A percentile compares a stretch with the other conserved stretches of the same genome.
phyloP scores from a whole-genome alignment of 2,329 filamentous ascomycete genomes.

The Phialophora chinensis region DNA sequence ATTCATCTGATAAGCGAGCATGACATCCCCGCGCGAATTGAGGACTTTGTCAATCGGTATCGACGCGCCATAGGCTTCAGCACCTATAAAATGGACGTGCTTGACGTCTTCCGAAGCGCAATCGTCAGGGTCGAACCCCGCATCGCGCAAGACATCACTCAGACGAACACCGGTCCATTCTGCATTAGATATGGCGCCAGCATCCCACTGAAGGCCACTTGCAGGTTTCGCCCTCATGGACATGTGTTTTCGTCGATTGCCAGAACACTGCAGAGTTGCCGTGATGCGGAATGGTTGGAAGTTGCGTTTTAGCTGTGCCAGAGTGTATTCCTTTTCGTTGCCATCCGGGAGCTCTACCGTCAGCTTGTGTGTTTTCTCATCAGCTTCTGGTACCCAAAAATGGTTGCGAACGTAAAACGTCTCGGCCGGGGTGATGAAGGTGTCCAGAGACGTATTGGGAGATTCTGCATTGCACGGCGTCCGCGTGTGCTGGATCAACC shows the following conservation, averaged over 20 bases:
- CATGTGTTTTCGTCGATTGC: constrained; percentile 66
- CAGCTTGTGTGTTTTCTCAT: constrained; percentile 54
- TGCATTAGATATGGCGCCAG: constrained; percentile 66
- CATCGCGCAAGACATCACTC: constrained; percentile 62
- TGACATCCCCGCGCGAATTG: constrained; percentile 67
- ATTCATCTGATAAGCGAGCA: constrained; percentile 71
- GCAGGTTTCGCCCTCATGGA: constrained; percentile 56
- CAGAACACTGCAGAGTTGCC: constrained; percentile 65
- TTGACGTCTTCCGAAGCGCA: constrained; percentile 46
- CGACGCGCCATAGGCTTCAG: constrained; percentile 65
- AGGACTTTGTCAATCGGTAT: constrained; percentile 66
- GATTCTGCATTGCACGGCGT: constrained; percentile 69
- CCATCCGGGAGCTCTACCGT: constrained; percentile 64
- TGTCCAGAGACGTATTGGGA: constrained; percentile 55
- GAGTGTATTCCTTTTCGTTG: constrained; percentile 58
- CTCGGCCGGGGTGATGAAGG: constrained; percentile 62
- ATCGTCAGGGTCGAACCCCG: constrained; percentile 55
- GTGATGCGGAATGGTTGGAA: constrained; percentile 61
- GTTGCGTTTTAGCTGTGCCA: constrained; percentile 58
- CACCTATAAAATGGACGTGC: constrained; percentile 64
- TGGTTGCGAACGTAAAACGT: constrained; percentile 68
- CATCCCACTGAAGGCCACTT: constrained; percentile 65
- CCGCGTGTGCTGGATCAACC: constrained; percentile 59
- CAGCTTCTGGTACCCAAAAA: constrained; percentile 64
- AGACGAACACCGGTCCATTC: constrained; percentile 64